Base-by-base conservation (phyloP, 768 basidiomycete species). In the Boletus pseudo-olivaceus region DNA sequence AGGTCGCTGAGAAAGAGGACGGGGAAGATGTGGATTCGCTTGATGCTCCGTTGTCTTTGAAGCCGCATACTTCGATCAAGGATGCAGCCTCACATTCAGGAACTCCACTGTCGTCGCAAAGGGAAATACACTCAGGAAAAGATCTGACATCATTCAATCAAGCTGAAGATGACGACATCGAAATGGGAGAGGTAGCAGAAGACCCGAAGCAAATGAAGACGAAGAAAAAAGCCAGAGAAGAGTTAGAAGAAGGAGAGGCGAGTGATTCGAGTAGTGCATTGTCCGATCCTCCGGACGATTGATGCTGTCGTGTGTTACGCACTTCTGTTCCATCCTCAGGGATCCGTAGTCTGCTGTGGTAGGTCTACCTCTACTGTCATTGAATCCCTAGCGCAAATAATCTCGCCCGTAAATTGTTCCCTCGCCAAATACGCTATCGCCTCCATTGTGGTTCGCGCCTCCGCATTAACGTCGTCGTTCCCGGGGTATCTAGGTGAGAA, bases 101-200 rank as follows among this genome's bases (percentile, higher is more conserved):
- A 14, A 72, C 73, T 14, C 62, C 68, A 30, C 49, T 58, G 32
- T 62, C 59, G 14, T 60, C 64, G 15, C 65, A 64, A 43, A 62
- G 71, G 64, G 59, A 54, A 47, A 61, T 42, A 35, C 64, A 37
- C 52, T 63, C 63, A 1, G 60, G 49, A 54, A 67, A 39, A 20
- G 56, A 41, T 6, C 49, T 23, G 20, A 54, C 67, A 27, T 51
- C 57, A 4, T 71, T 70, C 53, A 55, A 55, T 45, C 60, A 59
- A 60, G 57, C 53, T 12, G 71, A 59, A 69, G 83, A 76, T 29
- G 80, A 88, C 59, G 90, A 93, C 57, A 91, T 93, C 58, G 90
- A 93, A 70, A 93, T 93, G 90, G 90, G 90, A n/a, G 90, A 93
- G 65, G 81, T 93, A 4, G 85, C 88, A 56, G 90, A 93, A 64